A percentile compares a stretch with the other conserved stretches of the same genome.
These are phyloP conservation scores for Filosporella fistucella DNA, from an alignment of 495 filamentous ascomycete species.

Conservation along the genomic window DNA sequence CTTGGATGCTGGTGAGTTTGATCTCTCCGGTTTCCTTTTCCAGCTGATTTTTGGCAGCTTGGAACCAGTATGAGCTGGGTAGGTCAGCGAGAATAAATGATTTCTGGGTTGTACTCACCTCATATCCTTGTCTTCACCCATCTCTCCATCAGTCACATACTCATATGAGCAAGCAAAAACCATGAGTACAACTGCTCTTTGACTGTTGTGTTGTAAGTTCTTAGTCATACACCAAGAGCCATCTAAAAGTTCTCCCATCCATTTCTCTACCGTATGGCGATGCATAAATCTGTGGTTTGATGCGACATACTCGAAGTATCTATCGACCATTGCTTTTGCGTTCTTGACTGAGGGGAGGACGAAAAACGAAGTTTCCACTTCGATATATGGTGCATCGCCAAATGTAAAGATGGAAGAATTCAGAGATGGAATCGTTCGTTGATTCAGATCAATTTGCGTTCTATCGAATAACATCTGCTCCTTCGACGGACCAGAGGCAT, in stretches of 20 bases:
- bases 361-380: slow-evolving; percentile 24
- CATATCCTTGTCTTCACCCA: slow-evolving; percentile 9
- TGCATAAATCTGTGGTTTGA: slow-evolving; percentile 33
- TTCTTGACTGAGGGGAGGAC: slow-evolving; percentile 20
- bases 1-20: slow-evolving; percentile 31
- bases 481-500: not conserved
- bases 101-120: not conserved
- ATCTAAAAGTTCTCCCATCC: slow-evolving; percentile 29
- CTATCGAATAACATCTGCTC: not conserved
- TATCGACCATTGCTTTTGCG: slow-evolving; percentile 21
- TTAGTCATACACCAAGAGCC: slow-evolving; percentile 14
- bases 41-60: slow-evolving; percentile 31
- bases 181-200: slow-evolving; percentile 27
- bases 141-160: slow-evolving; percentile 1
- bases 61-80: slow-evolving; percentile 27
- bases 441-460: not conserved
- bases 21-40: slow-evolving; percentile 29
- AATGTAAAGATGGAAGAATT: slow-evolving; percentile 26
- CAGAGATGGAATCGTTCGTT: not conserved
- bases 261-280: slow-evolving; percentile 29
- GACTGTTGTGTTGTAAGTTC: slow-evolving; percentile 6
- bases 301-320: slow-evolving; percentile 33
- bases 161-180: slow-evolving; percentile 21
- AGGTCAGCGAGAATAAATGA: slow-evolving; percentile 1
- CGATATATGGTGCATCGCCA: slow-evolving; percentile 24